Base-by-base conservation (phyloP, 352 stramenopile genomes). In the Phytopythium chamaehyphon region DNA sequence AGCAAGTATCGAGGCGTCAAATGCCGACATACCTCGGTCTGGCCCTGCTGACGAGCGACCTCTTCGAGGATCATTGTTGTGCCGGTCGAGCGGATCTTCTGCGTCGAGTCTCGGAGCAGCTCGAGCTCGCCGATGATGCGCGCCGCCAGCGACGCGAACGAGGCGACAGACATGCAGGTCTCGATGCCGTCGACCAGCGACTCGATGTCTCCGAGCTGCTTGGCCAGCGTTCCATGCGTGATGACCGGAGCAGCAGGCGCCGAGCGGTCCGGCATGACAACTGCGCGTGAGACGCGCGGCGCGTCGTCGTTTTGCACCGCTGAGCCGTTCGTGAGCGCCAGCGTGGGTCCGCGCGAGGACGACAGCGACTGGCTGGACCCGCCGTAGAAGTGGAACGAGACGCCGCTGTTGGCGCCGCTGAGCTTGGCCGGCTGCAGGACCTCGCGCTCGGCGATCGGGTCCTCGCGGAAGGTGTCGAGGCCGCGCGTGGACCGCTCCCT, bases 331-430 rank as follows among this genome's bases (percentile, higher is more conserved):
- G 56, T 65, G 31, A 77, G 55, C 1, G 54, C 45, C 46, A 81
- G 54, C 10, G 28, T 22, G 12, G 19, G 3, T 11, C 19, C 33
- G 22, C 47, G 47, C 2, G 45, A 21, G 16, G 45, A 51, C 18
- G 45, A 7, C 11, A 7, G 37, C 45, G 45, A n/a, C 21, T 33
- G 47, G n/a, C 57, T 38, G 43, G 61, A 52, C 12, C 66, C 62
- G 49, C 77, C 61, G 54, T 69, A 56, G 38, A 87, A 89, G 47
- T 86, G 77, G 55, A 89, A 89, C 21, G 64, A 83, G 21, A 89
- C 71, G 3, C 72, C 71, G 15, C 47, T 54, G 26, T 73, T 62
- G 46, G 61, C 59, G 43, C 45, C 63, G 15, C 46, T 55, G 0
- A n/a, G 5, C n/a, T 40, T 51, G 3, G n/a, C 3, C 4, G 45